Evolutionary conservation across 768 basidiomycete species (phyloP).

Genomic region (Lyophyllum decastes): DNA sequence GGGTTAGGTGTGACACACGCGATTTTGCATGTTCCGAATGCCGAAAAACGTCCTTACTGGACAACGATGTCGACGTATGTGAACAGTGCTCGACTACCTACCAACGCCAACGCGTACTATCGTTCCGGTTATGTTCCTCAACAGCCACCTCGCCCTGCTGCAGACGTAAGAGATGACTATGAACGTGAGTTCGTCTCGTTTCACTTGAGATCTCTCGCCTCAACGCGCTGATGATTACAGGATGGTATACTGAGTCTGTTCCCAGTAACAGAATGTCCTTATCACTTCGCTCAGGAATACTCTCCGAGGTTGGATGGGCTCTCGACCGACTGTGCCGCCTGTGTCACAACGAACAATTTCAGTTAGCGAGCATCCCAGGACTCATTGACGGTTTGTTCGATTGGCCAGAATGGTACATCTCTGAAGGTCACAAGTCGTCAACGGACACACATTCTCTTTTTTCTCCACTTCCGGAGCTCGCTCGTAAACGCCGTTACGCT

Average conservation of each 20-base stretch:
- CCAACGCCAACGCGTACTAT: conserved; percentile 29
- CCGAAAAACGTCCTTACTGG: background rate
- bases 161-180: conserved; percentile 70
- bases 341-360: conserved; percentile 78
- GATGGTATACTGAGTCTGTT: conserved; percentile 84
- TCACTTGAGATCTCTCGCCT: background rate
- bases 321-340: conserved; percentile 82
- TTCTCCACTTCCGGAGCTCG: conserved; percentile 49
- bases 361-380: conserved; percentile 71
- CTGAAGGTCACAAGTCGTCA: conserved; percentile 52
- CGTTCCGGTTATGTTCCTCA: conserved; percentile 27
- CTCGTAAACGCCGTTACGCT: conserved; percentile 70
- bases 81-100: conserved; percentile 12
- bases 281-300: conserved; percentile 81
- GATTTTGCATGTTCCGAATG: conserved; percentile 1
- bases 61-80: conserved; percentile 11
- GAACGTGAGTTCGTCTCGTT: conserved; percentile 53
- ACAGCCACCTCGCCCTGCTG: conserved; percentile 27
- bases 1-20: conserved; percentile 21
- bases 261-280: conserved; percentile 90
- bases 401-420: conserved; percentile 85
- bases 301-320: conserved; percentile 85
- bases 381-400: conserved; percentile 83
- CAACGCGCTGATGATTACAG: conserved; percentile 35
- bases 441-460: conserved; percentile 52